These are phyloP conservation scores for Mycena maculata DNA, from an alignment of 768 basidiomycete species.

Conservation along the genomic window DNA sequence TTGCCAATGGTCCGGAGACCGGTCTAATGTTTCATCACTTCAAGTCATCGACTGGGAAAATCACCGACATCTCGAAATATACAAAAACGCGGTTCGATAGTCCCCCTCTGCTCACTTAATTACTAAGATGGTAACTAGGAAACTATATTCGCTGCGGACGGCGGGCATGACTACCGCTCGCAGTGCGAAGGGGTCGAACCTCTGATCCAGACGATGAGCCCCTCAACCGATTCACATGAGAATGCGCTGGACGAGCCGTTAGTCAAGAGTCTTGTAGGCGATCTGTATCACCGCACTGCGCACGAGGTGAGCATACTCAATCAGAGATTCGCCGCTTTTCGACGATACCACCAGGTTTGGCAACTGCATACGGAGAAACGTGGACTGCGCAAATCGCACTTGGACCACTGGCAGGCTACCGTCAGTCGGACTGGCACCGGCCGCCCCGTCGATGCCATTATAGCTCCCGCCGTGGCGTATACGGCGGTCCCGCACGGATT, in stretches of 20 bases:
- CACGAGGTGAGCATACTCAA: constrained; percentile 52
- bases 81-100: constrained; percentile 51
- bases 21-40: background rate
- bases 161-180: constrained; percentile 58
- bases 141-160: constrained; percentile 64
- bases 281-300: constrained; percentile 51
- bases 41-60: constrained; percentile 76
- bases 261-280: constrained; percentile 58
- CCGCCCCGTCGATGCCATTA: constrained; percentile 79
- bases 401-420: constrained; percentile 73
- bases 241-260: constrained; percentile 54
- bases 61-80: constrained; percentile 64
- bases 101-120: background rate
- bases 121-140: constrained; percentile 44
- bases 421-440: constrained; percentile 66
- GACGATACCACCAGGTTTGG: constrained; percentile 65
- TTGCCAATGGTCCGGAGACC: background rate
- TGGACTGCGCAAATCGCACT: constrained; percentile 65
- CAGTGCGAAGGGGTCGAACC: constrained; percentile 67
- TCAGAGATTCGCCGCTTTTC: background rate
- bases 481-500: constrained; percentile 73
- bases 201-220: constrained; percentile 65
- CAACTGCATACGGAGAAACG: constrained; percentile 65
- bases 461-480: constrained; percentile 70
- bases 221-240: constrained; percentile 39